Evolutionary conservation across 192 early-diverging fungal genomes (phyloP), one percentile per base, ranked within the genome.

Genomic region (Mortierella claussenii): DNA sequence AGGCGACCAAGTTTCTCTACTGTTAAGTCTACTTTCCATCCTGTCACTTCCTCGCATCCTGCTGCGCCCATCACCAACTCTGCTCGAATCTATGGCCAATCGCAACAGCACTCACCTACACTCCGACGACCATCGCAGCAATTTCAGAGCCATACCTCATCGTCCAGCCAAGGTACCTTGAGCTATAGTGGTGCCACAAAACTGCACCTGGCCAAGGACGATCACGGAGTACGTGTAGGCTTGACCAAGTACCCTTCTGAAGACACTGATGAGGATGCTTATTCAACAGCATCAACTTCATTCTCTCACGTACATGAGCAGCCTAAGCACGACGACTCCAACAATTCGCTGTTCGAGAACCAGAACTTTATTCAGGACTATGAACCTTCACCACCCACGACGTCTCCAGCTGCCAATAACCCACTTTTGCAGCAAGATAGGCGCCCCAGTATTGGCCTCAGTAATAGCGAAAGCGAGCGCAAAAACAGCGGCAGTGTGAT

Each of bases 101-200:
- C 37, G 37, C 37, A 40, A 13, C 37, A 40, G 37, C 13, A 40
- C 37, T 40, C 37, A 40, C 37, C 37, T 10, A 40, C 37, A 40
- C 37, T 10, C 8, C 37, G 8, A 40, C 37, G 12, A 50, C 17
- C 21, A 37, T 1, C 24, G 17, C 33, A 11, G 4, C 46, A 17
- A 9, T 4, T 51, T 12, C 10, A 8, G 17, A 15, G 21, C n/a
- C n/a, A 15, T 32, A 8, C 44, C 37, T 46, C n/a, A 20, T 2
- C 26, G 17, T 18, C 7, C 9, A 27, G 31, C 0, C 15, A 8
- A 12, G 18, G 40, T 27, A 4, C 26, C 3, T 17, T 63, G 31
- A 55, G 43, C 10, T 71, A 71, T 26, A 71, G 60, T 34, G 46
- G 21, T 4, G 60, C 47, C 10, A 45, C 45, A 4, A 45, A 48